Percentiles rank a stretch among this genome's conserved stretches.
Evolutionary conservation across 2,329 filamentous ascomycete species (phyloP).

Genomic region (Cadophora malorum): DNA sequence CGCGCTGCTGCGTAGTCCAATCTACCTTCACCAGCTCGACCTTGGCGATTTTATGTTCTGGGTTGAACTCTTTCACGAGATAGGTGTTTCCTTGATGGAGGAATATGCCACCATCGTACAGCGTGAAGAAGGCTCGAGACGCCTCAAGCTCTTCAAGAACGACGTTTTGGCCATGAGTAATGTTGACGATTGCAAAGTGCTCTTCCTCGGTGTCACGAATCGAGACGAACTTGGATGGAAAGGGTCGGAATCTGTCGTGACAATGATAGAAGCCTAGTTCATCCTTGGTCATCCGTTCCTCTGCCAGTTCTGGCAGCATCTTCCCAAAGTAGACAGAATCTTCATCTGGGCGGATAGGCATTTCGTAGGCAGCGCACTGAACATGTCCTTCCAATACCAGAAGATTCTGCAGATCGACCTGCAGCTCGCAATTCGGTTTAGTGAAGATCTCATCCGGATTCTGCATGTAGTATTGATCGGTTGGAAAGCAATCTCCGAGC

Average conservation of each 20-base stretch:
- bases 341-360: constrained; percentile 82
- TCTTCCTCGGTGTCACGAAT: constrained; percentile 90
- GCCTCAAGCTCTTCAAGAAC: constrained; percentile 97
- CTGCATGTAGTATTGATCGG: constrained; percentile 96
- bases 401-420: constrained; percentile 91
- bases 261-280: constrained; percentile 86
- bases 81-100: constrained; percentile 95
- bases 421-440: constrained; percentile 85
- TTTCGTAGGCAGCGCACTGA: constrained; percentile 93
- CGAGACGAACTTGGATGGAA: constrained; percentile 81
- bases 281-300: constrained; percentile 76
- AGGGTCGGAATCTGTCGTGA: constrained; percentile 84
- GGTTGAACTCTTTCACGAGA: constrained; percentile 85
- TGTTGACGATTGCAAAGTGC: constrained; percentile 94
- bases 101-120: constrained; percentile 97
- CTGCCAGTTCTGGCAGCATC: constrained; percentile 73
- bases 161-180: constrained; percentile 79
- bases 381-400: constrained; percentile 92
- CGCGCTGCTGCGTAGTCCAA: constrained; percentile 92
- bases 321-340: constrained; percentile 82
- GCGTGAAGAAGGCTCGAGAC: constrained; percentile 90
- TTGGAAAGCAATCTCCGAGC: constrained; percentile 86
- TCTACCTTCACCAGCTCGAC: constrained; percentile 91
- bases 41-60: constrained; percentile 80
- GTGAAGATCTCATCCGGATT: constrained; percentile 95